Conservation (phyloP, 2,329 filamentous ascomycete species). For the Elsinoe arachidis region DNA sequence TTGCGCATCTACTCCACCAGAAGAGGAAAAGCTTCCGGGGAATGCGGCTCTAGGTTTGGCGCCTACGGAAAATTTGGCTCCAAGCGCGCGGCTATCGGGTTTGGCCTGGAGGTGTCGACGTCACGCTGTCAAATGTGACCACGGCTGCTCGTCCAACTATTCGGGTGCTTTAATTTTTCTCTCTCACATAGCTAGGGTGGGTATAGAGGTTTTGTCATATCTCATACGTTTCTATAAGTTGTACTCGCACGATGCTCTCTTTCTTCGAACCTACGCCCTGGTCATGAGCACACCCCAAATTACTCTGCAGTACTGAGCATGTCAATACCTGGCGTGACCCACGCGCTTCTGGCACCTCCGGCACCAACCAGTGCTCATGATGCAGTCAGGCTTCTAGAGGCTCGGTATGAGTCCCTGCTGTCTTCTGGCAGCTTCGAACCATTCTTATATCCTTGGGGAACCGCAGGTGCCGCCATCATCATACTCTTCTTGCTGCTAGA, state of each 20-base stretch:
- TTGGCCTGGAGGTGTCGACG: not conserved
- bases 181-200: not conserved
- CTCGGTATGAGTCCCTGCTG: conserved; percentile 33
- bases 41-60: not conserved
- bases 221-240: not conserved
- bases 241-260: not conserved
- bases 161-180: not conserved
- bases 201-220: not conserved
- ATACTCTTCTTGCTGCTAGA: conserved; percentile 45
- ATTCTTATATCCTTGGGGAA: conserved; percentile 37
- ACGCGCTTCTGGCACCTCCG: not conserved
- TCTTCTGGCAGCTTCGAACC: conserved; percentile 32
- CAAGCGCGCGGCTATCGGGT: not conserved
- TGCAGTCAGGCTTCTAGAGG: conserved; percentile 19
- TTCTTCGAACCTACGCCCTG: not conserved
- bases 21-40: not conserved
- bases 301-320: not conserved
- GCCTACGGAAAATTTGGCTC: not conserved
- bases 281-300: not conserved
- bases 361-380: conserved; percentile 13
- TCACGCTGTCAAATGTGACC: not conserved
- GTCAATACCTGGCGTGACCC: not conserved
- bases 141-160: not conserved
- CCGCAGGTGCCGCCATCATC: conserved; percentile 32
- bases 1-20: no score